Percentiles rank a stretch among this genome's conserved stretches.
Evolutionary conservation across 441 rosid species (phyloP).

Genomic region (Bocquillonia castaneifolia): DNA sequence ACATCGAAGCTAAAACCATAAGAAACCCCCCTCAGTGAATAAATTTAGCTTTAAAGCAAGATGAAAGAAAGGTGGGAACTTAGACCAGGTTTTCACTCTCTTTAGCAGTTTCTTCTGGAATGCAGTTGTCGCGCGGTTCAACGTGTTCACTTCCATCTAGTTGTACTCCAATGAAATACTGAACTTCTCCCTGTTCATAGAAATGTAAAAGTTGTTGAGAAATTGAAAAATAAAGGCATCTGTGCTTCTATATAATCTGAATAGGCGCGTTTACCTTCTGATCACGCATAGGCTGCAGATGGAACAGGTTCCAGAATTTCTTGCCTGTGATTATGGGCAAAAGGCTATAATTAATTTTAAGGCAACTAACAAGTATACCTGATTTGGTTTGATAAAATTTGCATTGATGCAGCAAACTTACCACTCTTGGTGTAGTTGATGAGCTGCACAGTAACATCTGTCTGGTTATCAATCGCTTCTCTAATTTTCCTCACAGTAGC

Average conservation of each 20-base stretch:
- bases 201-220: conserved; percentile 1
- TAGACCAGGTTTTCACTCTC: conserved; percentile 71
- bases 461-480: conserved; percentile 81
- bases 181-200: conserved; percentile 80
- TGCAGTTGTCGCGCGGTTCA: conserved; percentile 67
- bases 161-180: conserved; percentile 97
- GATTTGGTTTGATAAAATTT: no score
- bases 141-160: conserved; percentile 91
- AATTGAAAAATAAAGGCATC: background rate
- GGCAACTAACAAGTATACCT: background rate
- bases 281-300: conserved; percentile 99
- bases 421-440: conserved; percentile 96
- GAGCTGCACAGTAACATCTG: conserved; percentile 90
- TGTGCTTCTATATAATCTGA: background rate
- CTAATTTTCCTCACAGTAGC: conserved; percentile 85
- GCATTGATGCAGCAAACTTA: conserved; percentile 24
- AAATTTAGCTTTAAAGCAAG: background rate
- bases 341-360: conserved; percentile 2
- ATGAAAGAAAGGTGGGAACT: conserved; percentile 2
- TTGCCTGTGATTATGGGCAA: conserved; percentile 49
- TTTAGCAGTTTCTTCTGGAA: conserved; percentile 59
- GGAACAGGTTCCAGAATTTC: conserved; percentile 98
- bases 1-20: conserved; percentile 3
- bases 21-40: background rate
- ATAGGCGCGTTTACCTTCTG: conserved; percentile 64